Evolutionary conservation across 306 rosid species (phyloP), one percentile per base, ranked within the genome.

Genomic region (Albizia julibrissin): DNA sequence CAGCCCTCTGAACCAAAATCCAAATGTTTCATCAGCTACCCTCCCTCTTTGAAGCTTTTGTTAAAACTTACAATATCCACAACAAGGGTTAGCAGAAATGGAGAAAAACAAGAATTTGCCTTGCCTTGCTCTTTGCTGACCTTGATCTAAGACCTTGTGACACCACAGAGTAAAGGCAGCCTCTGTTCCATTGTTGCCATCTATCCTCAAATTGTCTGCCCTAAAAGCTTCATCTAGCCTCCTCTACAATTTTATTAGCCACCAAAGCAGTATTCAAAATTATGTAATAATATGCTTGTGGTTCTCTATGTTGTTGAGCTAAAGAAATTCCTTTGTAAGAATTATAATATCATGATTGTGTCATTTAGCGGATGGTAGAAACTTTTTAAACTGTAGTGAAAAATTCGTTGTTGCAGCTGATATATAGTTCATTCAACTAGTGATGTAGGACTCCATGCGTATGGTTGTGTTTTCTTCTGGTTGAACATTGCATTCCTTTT

Each of bases 241-340:
- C 27, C 27, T 67, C 46, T 15, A 37, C 13, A 18, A 21, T 11
- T 68, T 68, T 15, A 68, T 18, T 68, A 34, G 27, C 27, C 72
- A 68, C 24, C 47, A 68, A 68, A 19, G 72, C 16, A 68, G 44
- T 42, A 29, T 31, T 33, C 69, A 29, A 14, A 66, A 66, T 66
- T 39, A 8, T 33, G 4, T 18, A 16, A 34, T 8, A 0, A 10
- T 8, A 69, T 29, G 44, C 64, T 73, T n/a, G 54, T 52, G 59
- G 12, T 81, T 81, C 70, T 64, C 42, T 5, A 75, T 68, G 37
- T 76, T 75, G 39, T 18, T 52, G 47, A 52, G 31, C 47, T 8
- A 40, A 73, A 73, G 31, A 74, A 74, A 33, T 52, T 42, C 4
- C 64, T 8, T n/a, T 49, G 8, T 47, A 29, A 47, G 27, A 39